Percentiles rank a stretch among this genome's conserved stretches.
These are phyloP conservation scores for Parastagonospora nodorum DNA, from an alignment of 2,329 filamentous ascomycete species.

Conservation along the genomic window DNA sequence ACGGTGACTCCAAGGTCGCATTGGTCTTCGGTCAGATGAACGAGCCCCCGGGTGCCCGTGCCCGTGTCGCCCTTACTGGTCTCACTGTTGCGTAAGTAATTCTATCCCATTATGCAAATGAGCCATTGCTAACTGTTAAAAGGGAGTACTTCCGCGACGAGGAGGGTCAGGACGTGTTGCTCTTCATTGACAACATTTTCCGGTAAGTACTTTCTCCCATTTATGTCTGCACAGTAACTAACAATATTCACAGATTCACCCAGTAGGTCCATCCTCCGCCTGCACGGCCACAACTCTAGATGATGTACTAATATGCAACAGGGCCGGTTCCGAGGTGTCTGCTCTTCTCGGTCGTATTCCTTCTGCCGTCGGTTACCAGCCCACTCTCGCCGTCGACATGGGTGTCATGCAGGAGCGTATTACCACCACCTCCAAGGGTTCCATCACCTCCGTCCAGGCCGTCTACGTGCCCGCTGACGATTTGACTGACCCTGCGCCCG, in stretches of 20 bases:
- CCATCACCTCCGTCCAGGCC: conserved; percentile 99
- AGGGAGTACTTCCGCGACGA: conserved; percentile 79
- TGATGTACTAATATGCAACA: conserved; percentile 69
- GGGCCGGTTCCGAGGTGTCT: conserved; percentile 99
- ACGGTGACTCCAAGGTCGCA: conserved; percentile 99
- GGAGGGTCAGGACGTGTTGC: conserved; percentile 92
- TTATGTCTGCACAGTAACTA: not conserved
- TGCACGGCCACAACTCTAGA: not conserved
- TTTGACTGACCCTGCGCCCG: conserved; percentile 99
- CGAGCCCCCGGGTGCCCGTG: conserved; percentile 99
- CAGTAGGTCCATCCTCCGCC: conserved; percentile 53
- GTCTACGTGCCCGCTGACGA: conserved; percentile 99
- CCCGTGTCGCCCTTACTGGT: conserved; percentile 98
- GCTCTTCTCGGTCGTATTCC: conserved; percentile 99
- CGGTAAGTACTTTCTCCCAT: conserved; percentile 49
- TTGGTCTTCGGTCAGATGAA: conserved; percentile 99
- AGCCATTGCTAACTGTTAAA: not conserved
- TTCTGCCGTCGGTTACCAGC: conserved; percentile 97
- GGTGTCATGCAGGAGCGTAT: conserved; percentile 91
- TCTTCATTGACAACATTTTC: conserved; percentile 99
- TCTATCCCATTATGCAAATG: not conserved
- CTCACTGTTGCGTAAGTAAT: conserved; percentile 54
- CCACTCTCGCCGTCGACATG: conserved; percentile 43
- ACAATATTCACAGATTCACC: conserved; percentile 66
- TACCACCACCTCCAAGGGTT: conserved; percentile 98